Evolutionary conservation across 2,329 filamentous ascomycete genomes (phyloP), one percentile per base, ranked within the genome.

Genomic region (Stagonosporopsis rhizophila): DNA sequence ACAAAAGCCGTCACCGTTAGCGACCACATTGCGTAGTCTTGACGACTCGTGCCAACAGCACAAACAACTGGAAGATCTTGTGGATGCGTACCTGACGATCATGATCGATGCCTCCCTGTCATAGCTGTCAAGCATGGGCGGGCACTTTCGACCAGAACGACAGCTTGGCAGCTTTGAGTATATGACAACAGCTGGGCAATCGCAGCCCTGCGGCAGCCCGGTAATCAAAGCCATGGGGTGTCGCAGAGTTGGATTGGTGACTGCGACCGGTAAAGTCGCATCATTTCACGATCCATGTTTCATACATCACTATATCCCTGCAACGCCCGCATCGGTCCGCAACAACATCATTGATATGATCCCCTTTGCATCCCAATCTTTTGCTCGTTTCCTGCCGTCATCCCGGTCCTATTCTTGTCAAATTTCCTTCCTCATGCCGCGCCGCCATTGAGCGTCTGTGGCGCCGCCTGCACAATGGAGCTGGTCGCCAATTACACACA

Each of bases 241-340:
- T 62, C 54, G 48, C 64, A 58, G 51, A 51, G 17, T 51, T 41
- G 55, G 52, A 60, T 45, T 52, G 42, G 46, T 35, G 48, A 58
- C 55, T 71, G 71, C 65, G 64, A 74, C 71, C 62, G 34, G 40
- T 52, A 30, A 45, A 59, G 71, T 74, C 67, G 67, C 70, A 73
- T 69, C 68, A 64, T 71, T 50, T 56, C 66, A 64, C 52, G 60
- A 55, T 61, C 60, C 60, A 61, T 56, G 71, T 74, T 73, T 74
- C 70, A 72, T 47, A 59, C 58, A 57, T 52, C 38, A 52, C 46
- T 46, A 38, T 38, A 64, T 52, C 63, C 67, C 50, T 64, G 64
- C 56, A 56, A 47, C 52, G 54, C 27, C 48, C 39, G 49, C 44
- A 19, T 46, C 59, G 60, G 58, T 58, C 57, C 56, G 59, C 56